Conservation (phyloP, 1,139 yeast genomes). For the Dujonia santamariae region DNA sequence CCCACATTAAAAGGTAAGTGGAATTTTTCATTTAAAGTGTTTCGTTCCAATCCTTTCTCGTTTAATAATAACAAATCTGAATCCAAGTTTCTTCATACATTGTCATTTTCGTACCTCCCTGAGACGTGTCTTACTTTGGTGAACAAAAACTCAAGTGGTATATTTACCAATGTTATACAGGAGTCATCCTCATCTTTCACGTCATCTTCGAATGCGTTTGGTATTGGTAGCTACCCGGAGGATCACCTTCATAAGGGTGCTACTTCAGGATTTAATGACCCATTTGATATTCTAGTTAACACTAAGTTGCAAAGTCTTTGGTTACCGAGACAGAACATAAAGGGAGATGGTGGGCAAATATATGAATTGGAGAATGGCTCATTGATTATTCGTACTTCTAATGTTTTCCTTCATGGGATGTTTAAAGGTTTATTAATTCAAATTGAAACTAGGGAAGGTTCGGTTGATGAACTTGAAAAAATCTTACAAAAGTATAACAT, state of each 20-base stretch:
- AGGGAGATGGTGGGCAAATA: conserved; percentile 74
- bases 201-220: background rate
- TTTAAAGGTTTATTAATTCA: conserved; percentile 71
- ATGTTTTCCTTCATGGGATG: conserved; percentile 69
- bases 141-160: conserved; percentile 45
- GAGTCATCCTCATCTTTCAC: conserved; percentile 17
- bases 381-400: conserved; percentile 56
- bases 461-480: conserved; percentile 17
- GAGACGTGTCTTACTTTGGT: conserved; percentile 53
- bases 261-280: conserved; percentile 47
- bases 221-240: conserved; percentile 25
- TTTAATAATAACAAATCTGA: conserved; percentile 30
- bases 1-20: conserved; percentile 61
- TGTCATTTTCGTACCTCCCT: conserved; percentile 52
- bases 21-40: conserved; percentile 63
- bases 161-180: conserved; percentile 37
- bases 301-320: conserved; percentile 70
- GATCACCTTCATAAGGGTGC: conserved; percentile 43
- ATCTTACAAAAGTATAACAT: conserved; percentile 37
- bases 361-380: conserved; percentile 52
- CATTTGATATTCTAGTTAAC: conserved; percentile 46
- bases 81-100: conserved; percentile 52
- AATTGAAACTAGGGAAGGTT: conserved; percentile 32
- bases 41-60: conserved; percentile 56
- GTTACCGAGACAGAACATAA: conserved; percentile 67